These are phyloP conservation scores for Starmerella davenportii DNA, from an alignment of 805 yeast genomes.

Conservation along the genomic window DNA sequence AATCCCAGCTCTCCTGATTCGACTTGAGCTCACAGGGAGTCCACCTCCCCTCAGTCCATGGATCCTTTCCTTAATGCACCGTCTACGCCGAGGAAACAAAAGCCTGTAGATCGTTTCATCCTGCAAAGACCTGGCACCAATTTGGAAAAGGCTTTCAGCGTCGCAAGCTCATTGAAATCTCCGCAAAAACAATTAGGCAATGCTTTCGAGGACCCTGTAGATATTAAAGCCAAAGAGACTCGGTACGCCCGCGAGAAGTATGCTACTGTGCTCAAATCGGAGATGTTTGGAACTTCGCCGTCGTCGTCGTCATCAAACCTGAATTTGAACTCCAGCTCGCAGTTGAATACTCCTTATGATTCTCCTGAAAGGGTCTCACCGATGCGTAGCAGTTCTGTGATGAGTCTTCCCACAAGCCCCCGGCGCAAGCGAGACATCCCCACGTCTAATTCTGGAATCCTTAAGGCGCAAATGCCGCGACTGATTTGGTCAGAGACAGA, in stretches of 20 bases:
- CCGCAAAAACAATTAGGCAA: constrained; percentile 7
- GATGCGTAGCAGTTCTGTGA: not conserved
- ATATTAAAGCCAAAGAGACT: constrained; percentile 36
- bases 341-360: not conserved
- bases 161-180: constrained; percentile 29
- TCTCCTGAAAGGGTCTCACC: not conserved
- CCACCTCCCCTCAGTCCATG: too few relatives aligned
- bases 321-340: not conserved
- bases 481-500: constrained; percentile 10
- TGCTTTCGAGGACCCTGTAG: constrained; percentile 2
- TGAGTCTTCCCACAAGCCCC: constrained; percentile 15
- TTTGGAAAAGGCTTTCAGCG: constrained; percentile 64
- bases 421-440: constrained; percentile 13
- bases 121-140: constrained; percentile 79
- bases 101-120: constrained; percentile 49
- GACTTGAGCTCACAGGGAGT: too few relatives aligned
- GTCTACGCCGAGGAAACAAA: constrained; percentile 14
- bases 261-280: constrained; percentile 70
- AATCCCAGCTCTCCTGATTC: too few relatives aligned
- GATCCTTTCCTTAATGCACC: constrained; percentile 6
- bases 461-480: constrained; percentile 12
- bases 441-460: constrained; percentile 34
- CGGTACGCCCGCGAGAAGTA: constrained; percentile 57
- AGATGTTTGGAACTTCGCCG: constrained; percentile 74
- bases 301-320: constrained; percentile 26